Evolutionary conservation across 768 basidiomycete genomes (phyloP), one percentile per base, ranked within the genome.

Genomic region (Lactarius deliciosus): DNA sequence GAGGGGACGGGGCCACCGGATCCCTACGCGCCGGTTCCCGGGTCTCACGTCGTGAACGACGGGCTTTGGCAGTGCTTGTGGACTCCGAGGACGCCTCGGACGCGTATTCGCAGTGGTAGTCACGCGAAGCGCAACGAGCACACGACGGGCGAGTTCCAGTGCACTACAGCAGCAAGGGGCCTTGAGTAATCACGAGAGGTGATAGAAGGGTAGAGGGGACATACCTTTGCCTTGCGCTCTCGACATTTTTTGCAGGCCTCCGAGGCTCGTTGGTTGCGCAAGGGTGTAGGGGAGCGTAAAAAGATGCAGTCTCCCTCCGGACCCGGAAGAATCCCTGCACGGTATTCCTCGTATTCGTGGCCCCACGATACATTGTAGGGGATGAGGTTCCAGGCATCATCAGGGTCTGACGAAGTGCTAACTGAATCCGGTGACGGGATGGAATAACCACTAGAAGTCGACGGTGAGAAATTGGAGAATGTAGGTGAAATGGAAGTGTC

Each of bases 331-430:
- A 72, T 73, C 28, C 78, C 78, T 0, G 72, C 64, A 36, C 68
- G 67, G 64, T 79, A 79, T 53, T 74, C 71, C 58, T 72, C 73
- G 66, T 78, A 79, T 38, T 73, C 73, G 38, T 70, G 66, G 9
- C 78, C 78, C 78, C 78, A 79, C 1, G 78, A 76, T 20, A 79
- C 75, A 68, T 79, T 73, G 70, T 79, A 79, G 7, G 78, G 77
- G 54, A 78, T 74, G 59, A 79, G 75, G 60, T 79, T 76, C 78
- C 78, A 79, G 47, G 71, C 70, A 38, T 76, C 75, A 38, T 72
- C 73, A 11, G 65, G 45, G 22, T 72, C 70, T n/a, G 68, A 47
- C 9, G 65, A 50, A n/a, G 60, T 58, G 45, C 28, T 55, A 1
- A 54, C 63, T 43, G 69, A 61, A 30, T 57, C 54, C 34, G 64